Conservation (phyloP, 768 basidiomycete genomes). For the Leccinum incarnatum region DNA sequence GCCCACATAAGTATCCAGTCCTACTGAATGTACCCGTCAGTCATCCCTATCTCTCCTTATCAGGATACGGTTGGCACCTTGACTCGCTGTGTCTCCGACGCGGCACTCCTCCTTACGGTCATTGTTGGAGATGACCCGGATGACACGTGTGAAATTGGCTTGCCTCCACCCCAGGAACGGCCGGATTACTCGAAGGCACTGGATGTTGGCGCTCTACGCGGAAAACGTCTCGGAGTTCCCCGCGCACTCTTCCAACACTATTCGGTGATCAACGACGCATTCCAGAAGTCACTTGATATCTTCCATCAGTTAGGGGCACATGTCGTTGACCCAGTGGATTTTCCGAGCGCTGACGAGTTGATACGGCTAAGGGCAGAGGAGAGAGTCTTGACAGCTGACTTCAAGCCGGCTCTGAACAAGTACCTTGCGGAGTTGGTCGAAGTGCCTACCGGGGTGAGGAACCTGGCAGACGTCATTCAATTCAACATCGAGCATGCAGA, state of each 20-base stretch:
- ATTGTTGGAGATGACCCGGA: constrained; percentile 43
- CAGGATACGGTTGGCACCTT: constrained; percentile 43
- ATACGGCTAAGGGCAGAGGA: constrained; percentile 50
- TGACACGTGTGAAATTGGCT: constrained; percentile 38
- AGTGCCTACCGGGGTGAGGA: constrained; percentile 60
- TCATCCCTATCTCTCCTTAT: constrained; percentile 43
- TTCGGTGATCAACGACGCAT: constrained; percentile 31
- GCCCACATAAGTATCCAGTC: not conserved
- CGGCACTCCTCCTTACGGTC: constrained; percentile 36
- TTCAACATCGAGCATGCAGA: constrained; percentile 54
- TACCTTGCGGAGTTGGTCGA: constrained; percentile 46
- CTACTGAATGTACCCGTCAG: constrained; percentile 26
- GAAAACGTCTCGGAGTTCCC: constrained; percentile 46
- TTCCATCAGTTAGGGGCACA: constrained; percentile 41
- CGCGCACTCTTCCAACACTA: constrained; percentile 30
- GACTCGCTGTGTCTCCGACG: constrained; percentile 36
- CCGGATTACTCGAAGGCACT: constrained; percentile 59
- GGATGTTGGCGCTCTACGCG: constrained; percentile 41
- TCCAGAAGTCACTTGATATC: constrained; percentile 38
- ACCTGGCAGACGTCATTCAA: constrained; percentile 53
- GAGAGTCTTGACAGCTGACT: constrained; percentile 51
- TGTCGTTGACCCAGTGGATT: constrained; percentile 61
- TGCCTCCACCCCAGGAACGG: constrained; percentile 43
- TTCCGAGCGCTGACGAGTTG: constrained; percentile 53
- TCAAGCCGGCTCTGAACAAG: constrained; percentile 49